Evolutionary conservation across 2,329 filamentous ascomycete species (phyloP).

Genomic region (Mollisia scopiformis): DNA sequence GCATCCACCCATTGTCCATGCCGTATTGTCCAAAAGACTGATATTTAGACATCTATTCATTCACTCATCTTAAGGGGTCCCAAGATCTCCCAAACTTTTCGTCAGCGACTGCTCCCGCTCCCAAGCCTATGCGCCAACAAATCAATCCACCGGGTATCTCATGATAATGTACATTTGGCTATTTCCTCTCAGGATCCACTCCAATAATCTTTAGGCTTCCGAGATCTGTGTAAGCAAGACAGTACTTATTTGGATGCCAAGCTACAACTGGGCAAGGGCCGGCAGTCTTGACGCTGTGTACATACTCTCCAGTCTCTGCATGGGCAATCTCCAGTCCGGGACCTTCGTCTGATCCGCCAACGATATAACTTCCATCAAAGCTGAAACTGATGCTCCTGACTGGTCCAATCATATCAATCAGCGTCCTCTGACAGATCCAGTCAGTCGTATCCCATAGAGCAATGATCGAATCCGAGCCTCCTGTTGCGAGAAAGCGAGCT

Average conservation of each 20-base stretch:
- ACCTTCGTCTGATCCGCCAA: constrained; percentile 75
- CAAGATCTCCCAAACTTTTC: not conserved
- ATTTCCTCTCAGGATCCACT: constrained; percentile 36
- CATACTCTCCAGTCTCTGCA: constrained; percentile 72
- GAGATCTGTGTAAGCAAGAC: constrained; percentile 72
- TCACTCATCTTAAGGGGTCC: too few relatives aligned
- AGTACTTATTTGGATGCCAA: constrained; percentile 78
- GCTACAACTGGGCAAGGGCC: constrained; percentile 68
- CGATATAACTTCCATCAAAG: constrained; percentile 76
- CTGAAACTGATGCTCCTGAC: constrained; percentile 74
- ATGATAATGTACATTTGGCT: constrained; percentile 10
- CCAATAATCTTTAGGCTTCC: constrained; percentile 64
- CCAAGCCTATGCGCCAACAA: not conserved
- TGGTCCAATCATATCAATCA: constrained; percentile 69
- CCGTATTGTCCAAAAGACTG: too few relatives aligned
- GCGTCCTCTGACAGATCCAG: constrained; percentile 75
- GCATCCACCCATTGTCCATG: too few relatives aligned
- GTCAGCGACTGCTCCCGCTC: not conserved
- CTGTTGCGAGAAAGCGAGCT: constrained; percentile 73
- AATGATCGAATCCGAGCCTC: constrained; percentile 75
- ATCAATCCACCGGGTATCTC: not conserved
- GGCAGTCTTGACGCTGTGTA: constrained; percentile 72
- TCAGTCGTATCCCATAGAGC: constrained; percentile 77
- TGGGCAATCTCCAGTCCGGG: constrained; percentile 71
- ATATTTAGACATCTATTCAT: too few relatives aligned